Base-by-base conservation (phyloP, 306 rosid genomes). In the Cajanus cajan region DNA sequence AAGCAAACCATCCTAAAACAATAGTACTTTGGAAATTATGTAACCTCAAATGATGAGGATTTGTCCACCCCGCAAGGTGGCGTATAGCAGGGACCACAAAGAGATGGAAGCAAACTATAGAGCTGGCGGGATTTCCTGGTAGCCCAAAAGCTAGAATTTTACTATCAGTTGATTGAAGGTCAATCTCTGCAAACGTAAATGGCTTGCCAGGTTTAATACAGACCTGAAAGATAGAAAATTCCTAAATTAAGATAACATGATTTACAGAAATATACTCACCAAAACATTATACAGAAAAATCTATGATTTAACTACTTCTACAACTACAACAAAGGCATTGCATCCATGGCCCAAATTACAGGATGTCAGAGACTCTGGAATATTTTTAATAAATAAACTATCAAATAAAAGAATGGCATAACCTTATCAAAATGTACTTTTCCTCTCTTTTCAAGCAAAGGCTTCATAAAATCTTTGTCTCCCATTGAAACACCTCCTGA, bases 401-500 rank as follows among this genome's bases (percentile, higher is more conserved):
- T 82, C 55, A 59, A 34, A 77, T 33, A 50, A 12, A 52, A 8
- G 61, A n/a, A 82, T 73, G 45, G 2, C 28, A 70, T 50, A 40
- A 90, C 98, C 97, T 86, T 90, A 54, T 71, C 85, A 52, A 92
- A 94, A 86, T 92, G 86, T 51, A 90, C 78, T 48, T 85, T 87
- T 69, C 98, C 98, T 80, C 87, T 87, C 84, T 85, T 90, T 62
- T 79, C 86, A 54, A 94, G 94, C 88, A 90, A 85, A 33, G 97
- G 94, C 87, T 87, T 92, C 73, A 92, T 89, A 82, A 86, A 94
- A 86, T 94, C 98, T 90, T 68, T 94, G 90, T 94, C 97, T 83
- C 97, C 98, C 98, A 92, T 92, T 36, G 98, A 92, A 86, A 94
- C 97, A 73, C 98, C 98, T 64, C 98, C 98, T 76, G 98, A 92